A percentile compares a stretch with the other conserved stretches of the same genome.
Conservation (phyloP, 2,329 filamentous ascomycete genomes). For the Beauveria varroae region DNA sequence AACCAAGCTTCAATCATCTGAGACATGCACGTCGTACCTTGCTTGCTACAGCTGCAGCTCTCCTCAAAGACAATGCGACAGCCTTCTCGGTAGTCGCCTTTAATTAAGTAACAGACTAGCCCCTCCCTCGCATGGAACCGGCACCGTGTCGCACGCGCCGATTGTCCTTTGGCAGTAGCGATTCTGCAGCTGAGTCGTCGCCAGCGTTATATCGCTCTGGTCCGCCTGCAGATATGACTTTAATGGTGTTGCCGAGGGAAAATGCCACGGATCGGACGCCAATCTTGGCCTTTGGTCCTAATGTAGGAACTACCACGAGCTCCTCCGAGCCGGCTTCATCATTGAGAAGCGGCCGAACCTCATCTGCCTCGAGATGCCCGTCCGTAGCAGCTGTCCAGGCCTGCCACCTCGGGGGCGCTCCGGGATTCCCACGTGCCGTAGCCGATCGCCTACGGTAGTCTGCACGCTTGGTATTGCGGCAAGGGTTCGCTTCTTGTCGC, state of each 20-base stretch:
- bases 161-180: slow-evolving; percentile 27
- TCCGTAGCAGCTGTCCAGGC: slow-evolving; percentile 45
- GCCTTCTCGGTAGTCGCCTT: background rate
- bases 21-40: background rate
- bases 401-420: slow-evolving; percentile 34
- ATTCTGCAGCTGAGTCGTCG: slow-evolving; percentile 22
- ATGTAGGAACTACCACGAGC: slow-evolving; percentile 52
- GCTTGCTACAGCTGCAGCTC: background rate
- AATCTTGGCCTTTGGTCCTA: slow-evolving; percentile 57
- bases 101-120: background rate
- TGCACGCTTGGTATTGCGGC: background rate
- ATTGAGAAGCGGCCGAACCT: slow-evolving; percentile 37
- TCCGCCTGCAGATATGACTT: slow-evolving; percentile 57
- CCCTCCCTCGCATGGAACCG: slow-evolving; percentile 1
- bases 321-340: slow-evolving; percentile 37
- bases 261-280: slow-evolving; percentile 61
- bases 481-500: slow-evolving; percentile 33
- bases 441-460: slow-evolving; percentile 12
- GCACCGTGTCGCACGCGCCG: slow-evolving; percentile 30
- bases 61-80: background rate
- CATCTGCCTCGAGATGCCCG: slow-evolving; percentile 35
- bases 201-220: slow-evolving; percentile 53
- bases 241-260: slow-evolving; percentile 65
- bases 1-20: background rate
- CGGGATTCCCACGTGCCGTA: slow-evolving; percentile 12